These are phyloP conservation scores for Melanomma pulvis-pyrius DNA, from an alignment of 495 filamentous ascomycete genomes.

Conservation along the genomic window DNA sequence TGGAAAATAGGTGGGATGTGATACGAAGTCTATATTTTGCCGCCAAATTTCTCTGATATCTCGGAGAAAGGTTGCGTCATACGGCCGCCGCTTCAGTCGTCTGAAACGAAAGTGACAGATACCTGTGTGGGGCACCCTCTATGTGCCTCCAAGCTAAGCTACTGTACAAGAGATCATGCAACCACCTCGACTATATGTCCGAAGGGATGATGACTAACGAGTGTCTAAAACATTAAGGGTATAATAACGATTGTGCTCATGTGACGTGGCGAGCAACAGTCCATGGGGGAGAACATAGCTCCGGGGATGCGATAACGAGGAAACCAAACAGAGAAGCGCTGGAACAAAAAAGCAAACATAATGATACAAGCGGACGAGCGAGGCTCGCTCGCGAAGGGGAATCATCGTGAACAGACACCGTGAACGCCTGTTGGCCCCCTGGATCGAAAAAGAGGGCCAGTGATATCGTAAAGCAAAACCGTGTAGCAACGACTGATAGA, in stretches of 20 bases:
- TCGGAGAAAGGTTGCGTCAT: neutral
- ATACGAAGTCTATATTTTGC: constrained; percentile 14
- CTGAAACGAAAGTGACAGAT: neutral
- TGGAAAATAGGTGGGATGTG: neutral
- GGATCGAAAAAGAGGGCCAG: neutral
- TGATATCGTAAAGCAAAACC: constrained; percentile 1
- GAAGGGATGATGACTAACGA: constrained; percentile 27
- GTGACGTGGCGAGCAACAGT: constrained; percentile 1
- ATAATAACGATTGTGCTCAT: constrained; percentile 32
- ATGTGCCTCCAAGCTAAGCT: constrained; percentile 5
- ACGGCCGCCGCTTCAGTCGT: neutral
- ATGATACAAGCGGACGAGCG: constrained; percentile 23
- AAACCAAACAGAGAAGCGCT: constrained; percentile 1
- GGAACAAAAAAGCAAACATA: constrained; percentile 7
- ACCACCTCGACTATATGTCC: neutral
- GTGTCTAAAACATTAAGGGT: constrained; percentile 41
- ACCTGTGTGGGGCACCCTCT: neutral
- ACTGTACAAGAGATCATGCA: constrained; percentile 33
- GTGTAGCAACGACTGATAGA: constrained; percentile 24
- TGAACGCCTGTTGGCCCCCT: constrained; percentile 15
- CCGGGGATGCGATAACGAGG: neutral
- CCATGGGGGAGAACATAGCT: neutral
- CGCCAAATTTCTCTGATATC: neutral
- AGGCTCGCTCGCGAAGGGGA: constrained; percentile 24
- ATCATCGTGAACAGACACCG: constrained; percentile 12